These are phyloP conservation scores for Marasmius fiardii DNA, from an alignment of 1,284 basidiomycete genomes.

Conservation along the genomic window DNA sequence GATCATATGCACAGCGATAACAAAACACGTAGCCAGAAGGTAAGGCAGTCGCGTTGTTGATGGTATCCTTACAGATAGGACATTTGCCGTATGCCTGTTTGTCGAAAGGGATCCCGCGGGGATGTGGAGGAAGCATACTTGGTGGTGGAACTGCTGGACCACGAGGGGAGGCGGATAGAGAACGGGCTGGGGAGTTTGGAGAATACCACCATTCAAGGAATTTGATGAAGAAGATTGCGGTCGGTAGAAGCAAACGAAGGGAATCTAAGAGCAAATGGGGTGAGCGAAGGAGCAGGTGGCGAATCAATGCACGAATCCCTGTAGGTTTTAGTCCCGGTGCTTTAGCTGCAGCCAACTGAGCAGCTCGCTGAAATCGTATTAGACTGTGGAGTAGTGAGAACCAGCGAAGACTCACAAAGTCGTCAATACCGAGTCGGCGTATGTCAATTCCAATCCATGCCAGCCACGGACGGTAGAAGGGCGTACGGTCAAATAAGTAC, in stretches of 20 bases:
- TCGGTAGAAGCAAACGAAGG: slow-evolving; percentile 81
- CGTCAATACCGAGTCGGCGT: slow-evolving; percentile 73
- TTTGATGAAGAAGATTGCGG: slow-evolving; percentile 94
- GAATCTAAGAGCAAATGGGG: slow-evolving; percentile 71
- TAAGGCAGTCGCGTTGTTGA: slow-evolving; percentile 88
- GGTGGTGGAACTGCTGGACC: slow-evolving; percentile 76
- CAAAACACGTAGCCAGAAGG: slow-evolving; percentile 96
- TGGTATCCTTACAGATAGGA: slow-evolving; percentile 72
- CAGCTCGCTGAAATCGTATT: slow-evolving; percentile 35
- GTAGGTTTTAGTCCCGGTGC: slow-evolving; percentile 27
- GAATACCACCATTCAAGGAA: slow-evolving; percentile 99
- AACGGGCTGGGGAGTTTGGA: slow-evolving; percentile 82
- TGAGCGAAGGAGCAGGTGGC: slow-evolving; percentile 44
- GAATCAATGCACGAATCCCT: slow-evolving; percentile 39
- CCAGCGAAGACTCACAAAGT: slow-evolving; percentile 50
- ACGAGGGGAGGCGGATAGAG: slow-evolving; percentile 54
- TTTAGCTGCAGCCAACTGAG: slow-evolving; percentile 29
- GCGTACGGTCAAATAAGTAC: slow-evolving; percentile 88
- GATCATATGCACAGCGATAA: slow-evolving; percentile 88
- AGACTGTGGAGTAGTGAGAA: slow-evolving; percentile 1
- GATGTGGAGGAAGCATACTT: slow-evolving; percentile 68
- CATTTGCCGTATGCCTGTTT: slow-evolving; percentile 74
- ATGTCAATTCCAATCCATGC: slow-evolving; percentile 81
- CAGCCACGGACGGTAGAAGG: slow-evolving; percentile 92
- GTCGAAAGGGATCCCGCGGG: slow-evolving; percentile 59